These are phyloP conservation scores for Scenedesmus sp. DNA, from an alignment of 163 green algal species.

Conservation along the genomic window DNA sequence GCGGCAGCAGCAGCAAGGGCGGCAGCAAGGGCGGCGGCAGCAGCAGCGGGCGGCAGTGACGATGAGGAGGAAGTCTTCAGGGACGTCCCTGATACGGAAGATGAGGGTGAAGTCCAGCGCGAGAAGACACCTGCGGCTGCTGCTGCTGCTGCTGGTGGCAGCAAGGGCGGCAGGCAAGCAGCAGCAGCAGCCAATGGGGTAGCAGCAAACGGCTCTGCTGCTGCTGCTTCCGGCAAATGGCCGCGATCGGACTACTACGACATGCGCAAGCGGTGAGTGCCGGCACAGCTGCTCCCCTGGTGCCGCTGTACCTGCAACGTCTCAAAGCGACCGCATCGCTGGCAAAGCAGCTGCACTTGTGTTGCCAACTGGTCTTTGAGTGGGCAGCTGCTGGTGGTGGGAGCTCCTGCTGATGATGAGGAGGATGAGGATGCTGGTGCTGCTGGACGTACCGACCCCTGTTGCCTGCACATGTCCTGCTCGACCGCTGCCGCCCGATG, in stretches of 20 bases:
- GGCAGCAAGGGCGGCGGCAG: constrained; percentile 1
- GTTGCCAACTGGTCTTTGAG: too few relatives aligned
- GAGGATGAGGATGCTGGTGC: too few relatives aligned
- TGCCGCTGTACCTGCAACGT: not conserved
- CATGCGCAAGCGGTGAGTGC: constrained; percentile 86
- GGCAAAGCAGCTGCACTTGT: too few relatives aligned
- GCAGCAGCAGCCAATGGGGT: not conserved
- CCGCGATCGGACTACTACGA: constrained; percentile 80
- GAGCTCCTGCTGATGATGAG: constrained; percentile 89
- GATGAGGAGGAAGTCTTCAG: constrained; percentile 67
- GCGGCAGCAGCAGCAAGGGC: not conserved
- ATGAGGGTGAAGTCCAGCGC: constrained; percentile 33
- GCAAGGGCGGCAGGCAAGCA: not conserved
- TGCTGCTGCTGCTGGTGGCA: not conserved
- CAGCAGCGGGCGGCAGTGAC: constrained; percentile 29
- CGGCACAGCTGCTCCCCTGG: not conserved
- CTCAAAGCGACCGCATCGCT: too few relatives aligned
- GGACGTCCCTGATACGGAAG: constrained; percentile 62
- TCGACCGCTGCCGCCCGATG: constrained; percentile 60
- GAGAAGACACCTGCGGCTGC: not conserved
- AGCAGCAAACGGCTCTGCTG: not conserved
- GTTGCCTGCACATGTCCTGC: constrained; percentile 58
- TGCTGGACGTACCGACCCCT: too few relatives aligned
- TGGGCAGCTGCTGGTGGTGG: constrained; percentile 87
- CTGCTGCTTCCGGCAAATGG: constrained; percentile 54